A percentile compares a stretch with the other conserved stretches of the same genome.
phyloP scores from a whole-genome alignment of 495 filamentous ascomycete genomes.

The Talaromyces ruber region DNA sequence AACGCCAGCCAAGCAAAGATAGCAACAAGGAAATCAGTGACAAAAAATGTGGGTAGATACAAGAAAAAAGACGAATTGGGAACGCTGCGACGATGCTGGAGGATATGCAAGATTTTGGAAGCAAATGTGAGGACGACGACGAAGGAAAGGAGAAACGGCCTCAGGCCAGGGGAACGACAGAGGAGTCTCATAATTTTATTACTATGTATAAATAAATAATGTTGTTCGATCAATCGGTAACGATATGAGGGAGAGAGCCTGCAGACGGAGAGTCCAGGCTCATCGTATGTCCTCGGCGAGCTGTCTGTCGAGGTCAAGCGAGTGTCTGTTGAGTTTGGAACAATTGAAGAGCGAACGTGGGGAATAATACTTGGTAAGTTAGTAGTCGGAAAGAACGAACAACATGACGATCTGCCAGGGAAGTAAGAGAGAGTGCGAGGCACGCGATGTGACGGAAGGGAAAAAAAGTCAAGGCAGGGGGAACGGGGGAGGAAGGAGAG shows the following conservation, averaged over 20 bases:
- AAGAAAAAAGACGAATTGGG: slow-evolving; percentile 6
- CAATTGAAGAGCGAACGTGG: background rate
- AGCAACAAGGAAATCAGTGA: slow-evolving; percentile 12
- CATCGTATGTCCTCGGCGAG: background rate
- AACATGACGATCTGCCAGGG: background rate
- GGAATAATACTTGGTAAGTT: background rate
- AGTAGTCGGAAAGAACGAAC: background rate
- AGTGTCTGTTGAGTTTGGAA: background rate
- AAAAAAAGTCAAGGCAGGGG: background rate
- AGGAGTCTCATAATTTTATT: slow-evolving; percentile 5
- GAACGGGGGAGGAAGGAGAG: background rate
- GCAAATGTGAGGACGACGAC: slow-evolving; percentile 11
- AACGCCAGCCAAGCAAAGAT: slow-evolving; percentile 11
- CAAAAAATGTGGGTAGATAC: slow-evolving; percentile 18
- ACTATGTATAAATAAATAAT: background rate
- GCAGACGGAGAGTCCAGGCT: background rate
- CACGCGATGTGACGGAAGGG: background rate
- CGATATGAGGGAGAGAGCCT: background rate
- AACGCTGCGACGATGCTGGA: slow-evolving; percentile 14
- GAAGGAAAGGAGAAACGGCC: slow-evolving; percentile 14
- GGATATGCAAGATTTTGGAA: slow-evolving; percentile 15
- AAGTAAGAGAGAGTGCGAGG: background rate
- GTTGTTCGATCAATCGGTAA: background rate
- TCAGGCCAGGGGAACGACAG: background rate
- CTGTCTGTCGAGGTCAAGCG: background rate